Evolutionary conservation across 257 asterid species (phyloP).

Genomic region (Solanum paucissectum): DNA sequence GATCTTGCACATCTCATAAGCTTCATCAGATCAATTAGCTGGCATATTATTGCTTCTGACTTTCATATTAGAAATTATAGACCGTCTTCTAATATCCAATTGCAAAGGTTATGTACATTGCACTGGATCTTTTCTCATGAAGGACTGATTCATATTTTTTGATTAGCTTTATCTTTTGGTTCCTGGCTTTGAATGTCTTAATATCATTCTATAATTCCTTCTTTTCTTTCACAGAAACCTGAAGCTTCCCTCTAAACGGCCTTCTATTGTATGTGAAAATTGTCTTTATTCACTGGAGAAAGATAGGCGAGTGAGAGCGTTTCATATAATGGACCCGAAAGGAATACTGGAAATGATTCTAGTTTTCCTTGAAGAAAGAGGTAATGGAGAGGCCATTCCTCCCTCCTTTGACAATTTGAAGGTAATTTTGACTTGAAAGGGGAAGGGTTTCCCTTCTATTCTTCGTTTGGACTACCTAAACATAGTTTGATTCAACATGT

Average conservation of each 20-base stretch:
- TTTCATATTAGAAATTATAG: neutral
- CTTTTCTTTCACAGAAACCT: conserved; percentile 42
- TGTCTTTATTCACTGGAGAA: conserved; percentile 72
- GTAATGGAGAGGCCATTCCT: conserved; percentile 23
- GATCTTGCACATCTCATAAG: neutral
- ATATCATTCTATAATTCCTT: conserved; percentile 1
- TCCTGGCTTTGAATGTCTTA: neutral
- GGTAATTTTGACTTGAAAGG: conserved; percentile 22
- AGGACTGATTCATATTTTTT: neutral
- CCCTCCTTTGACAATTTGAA: conserved; percentile 49
- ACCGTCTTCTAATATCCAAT: neutral
- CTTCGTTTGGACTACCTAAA: neutral
- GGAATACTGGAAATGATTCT: conserved; percentile 72
- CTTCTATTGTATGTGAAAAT: conserved; percentile 86
- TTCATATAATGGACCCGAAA: conserved; percentile 73
- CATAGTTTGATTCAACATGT: neutral
- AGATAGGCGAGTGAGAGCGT: conserved; percentile 66
- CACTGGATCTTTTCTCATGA: neutral
- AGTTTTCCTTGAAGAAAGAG: conserved; percentile 81
- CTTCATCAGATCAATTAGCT: neutral
- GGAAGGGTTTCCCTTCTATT: neutral
- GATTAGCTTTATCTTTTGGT: neutral
- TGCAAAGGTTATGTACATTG: neutral
- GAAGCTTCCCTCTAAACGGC: conserved; percentile 83
- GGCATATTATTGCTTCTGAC: neutral